These are phyloP conservation scores for Scheffersomyces cryptocercus DNA, from an alignment of 1,139 yeast genomes.

Conservation along the genomic window DNA sequence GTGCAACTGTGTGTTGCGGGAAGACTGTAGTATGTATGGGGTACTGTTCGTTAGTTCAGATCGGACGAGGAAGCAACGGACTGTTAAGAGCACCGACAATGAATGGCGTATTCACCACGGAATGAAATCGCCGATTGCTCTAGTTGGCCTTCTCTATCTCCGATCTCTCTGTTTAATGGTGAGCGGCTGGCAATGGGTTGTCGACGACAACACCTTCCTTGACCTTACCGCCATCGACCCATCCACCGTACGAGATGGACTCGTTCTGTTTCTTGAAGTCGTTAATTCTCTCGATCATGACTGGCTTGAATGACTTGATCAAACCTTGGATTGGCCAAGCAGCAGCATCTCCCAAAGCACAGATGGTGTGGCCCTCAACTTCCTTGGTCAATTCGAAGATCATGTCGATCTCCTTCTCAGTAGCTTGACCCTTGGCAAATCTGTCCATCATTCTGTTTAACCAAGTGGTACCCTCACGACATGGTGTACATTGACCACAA, in stretches of 20 bases:
- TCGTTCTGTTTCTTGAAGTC: conserved; percentile 47
- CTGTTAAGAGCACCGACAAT: no score
- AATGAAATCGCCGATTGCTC: no score
- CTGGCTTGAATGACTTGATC: conserved; percentile 79
- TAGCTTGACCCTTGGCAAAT: conserved; percentile 75
- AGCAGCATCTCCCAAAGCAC: conserved; percentile 91
- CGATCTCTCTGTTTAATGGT: conserved; percentile 17
- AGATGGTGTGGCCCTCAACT: conserved; percentile 86
- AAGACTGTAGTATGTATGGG: no score
- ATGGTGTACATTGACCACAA: conserved; percentile 93
- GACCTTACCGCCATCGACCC: conserved; percentile 66
- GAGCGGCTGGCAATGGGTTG: conserved; percentile 54
- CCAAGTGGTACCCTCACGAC: conserved; percentile 94
- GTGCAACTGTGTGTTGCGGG: no score
- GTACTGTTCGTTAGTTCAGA: no score
- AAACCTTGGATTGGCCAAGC: conserved; percentile 93
- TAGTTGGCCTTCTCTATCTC: no score
- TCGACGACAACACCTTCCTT: conserved; percentile 67
- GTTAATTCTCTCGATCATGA: conserved; percentile 71
- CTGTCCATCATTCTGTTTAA: conserved; percentile 81
- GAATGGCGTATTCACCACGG: no score
- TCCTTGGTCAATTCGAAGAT: conserved; percentile 79
- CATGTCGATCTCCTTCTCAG: conserved; percentile 77
- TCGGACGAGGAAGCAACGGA: no score
- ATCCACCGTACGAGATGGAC: conserved; percentile 68